Percentiles rank a stretch among this genome's conserved stretches.
phyloP scores from a whole-genome alignment of 805 yeast species.

The Schwanniomyces sp. region DNA sequence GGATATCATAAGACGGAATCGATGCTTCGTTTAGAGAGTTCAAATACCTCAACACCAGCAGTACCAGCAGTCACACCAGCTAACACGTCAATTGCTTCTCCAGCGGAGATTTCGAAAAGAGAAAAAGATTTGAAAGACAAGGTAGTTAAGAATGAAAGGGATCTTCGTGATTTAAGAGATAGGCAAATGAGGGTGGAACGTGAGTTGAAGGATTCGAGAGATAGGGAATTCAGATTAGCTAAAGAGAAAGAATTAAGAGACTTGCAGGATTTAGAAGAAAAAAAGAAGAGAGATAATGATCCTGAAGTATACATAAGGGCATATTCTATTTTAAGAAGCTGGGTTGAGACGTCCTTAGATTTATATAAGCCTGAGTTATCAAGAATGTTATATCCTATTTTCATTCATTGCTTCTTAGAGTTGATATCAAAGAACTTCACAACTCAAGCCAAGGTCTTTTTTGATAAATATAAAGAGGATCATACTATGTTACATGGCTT shows the following conservation, averaged over 20 bases:
- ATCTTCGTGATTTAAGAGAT: conserved; percentile 35
- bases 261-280: conserved; percentile 43
- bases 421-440: conserved; percentile 64
- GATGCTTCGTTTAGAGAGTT: conserved; percentile 83
- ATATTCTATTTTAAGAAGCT: conserved; percentile 73
- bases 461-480: conserved; percentile 70
- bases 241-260: conserved; percentile 41
- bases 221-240: conserved; percentile 33
- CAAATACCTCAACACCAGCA: conserved; percentile 57
- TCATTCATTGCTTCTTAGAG: conserved; percentile 83
- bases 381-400: conserved; percentile 86
- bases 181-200: conserved; percentile 32
- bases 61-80: conserved; percentile 51
- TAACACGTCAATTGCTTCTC: conserved; percentile 32
- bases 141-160: conserved; percentile 27
- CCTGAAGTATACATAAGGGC: conserved; percentile 80
- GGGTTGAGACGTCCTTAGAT: conserved; percentile 92
- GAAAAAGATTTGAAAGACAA: conserved; percentile 30
- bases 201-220: conserved; percentile 39
- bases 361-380: conserved; percentile 86
- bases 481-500: conserved; percentile 74
- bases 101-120: conserved; percentile 28
- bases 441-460: conserved; percentile 68
- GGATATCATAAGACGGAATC: conserved; percentile 96
- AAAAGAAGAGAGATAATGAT: conserved; percentile 47